Evolutionary conservation across 1,284 basidiomycete species (phyloP).

Genomic region (Ceraceosorus guamensis): DNA sequence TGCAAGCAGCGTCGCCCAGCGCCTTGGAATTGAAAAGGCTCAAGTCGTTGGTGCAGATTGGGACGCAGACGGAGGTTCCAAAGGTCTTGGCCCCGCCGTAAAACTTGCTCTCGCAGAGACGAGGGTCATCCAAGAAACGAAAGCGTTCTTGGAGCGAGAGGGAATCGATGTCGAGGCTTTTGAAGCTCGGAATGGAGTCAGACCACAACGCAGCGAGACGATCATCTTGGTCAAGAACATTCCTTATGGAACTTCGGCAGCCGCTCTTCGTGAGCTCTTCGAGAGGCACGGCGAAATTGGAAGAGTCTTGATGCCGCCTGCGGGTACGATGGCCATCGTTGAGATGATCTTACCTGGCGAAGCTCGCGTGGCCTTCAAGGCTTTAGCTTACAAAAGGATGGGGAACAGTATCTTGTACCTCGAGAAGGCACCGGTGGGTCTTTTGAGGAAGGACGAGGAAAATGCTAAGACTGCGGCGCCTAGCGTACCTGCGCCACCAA

Average conservation of each 20-base stretch:
- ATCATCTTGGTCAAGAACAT: slow-evolving; percentile 93
- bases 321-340: slow-evolving; percentile 87
- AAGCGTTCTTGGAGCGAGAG: slow-evolving; percentile 62
- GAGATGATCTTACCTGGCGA: slow-evolving; percentile 63
- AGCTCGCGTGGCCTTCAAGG: slow-evolving; percentile 58
- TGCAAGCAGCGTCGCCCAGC: slow-evolving; percentile 69
- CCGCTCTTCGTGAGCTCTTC: slow-evolving; percentile 72
- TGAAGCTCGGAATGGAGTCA: slow-evolving; percentile 13
- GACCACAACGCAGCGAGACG: slow-evolving; percentile 54
- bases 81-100: slow-evolving; percentile 60
- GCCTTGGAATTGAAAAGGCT: slow-evolving; percentile 74
- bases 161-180: slow-evolving; percentile 54
- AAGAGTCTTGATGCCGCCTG: slow-evolving; percentile 77
- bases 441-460: slow-evolving; percentile 41
- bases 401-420: slow-evolving; percentile 85
- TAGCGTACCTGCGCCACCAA: background rate
- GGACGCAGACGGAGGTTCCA: slow-evolving; percentile 18
- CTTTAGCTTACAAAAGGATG: slow-evolving; percentile 76
- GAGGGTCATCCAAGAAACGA: slow-evolving; percentile 89
- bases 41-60: slow-evolving; percentile 64
- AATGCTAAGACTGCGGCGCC: background rate
- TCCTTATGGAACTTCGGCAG: slow-evolving; percentile 74
- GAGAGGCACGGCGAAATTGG: slow-evolving; percentile 67
- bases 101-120: slow-evolving; percentile 94
- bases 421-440: slow-evolving; percentile 76